Conservation (phyloP, 164 flowering plant species). For the Amborella trichopoda region DNA sequence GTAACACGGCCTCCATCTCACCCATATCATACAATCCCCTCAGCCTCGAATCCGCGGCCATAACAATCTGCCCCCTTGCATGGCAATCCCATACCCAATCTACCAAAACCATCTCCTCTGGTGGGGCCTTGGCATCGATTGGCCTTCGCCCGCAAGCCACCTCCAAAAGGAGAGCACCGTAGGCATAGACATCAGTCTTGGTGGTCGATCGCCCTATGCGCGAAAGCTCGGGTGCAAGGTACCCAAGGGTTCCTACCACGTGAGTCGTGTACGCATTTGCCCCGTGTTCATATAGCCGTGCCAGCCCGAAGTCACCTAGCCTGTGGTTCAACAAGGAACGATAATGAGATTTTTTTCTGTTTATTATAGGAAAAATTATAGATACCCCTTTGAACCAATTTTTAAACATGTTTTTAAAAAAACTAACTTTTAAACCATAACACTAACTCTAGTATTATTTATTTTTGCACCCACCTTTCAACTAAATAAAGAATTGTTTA, state of each 20-base stretch:
- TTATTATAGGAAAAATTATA: no score
- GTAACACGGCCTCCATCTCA: slow-evolving; percentile 4
- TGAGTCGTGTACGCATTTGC: slow-evolving; percentile 5
- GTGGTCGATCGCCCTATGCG: slow-evolving; percentile 1
- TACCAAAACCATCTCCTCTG: not conserved
- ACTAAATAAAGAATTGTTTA: no score
- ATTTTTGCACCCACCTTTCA: no score
- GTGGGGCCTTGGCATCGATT: not conserved
- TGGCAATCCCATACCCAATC: slow-evolving; percentile 1
- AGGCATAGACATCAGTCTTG: slow-evolving; percentile 5
- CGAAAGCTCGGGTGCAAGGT: slow-evolving; percentile 6
- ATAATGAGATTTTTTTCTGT: no score
- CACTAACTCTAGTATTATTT: no score
- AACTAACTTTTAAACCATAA: no score
- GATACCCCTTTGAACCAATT: no score
- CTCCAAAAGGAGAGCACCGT: slow-evolving; percentile 6
- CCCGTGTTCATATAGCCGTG: slow-evolving; percentile 7
- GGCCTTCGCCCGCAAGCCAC: slow-evolving; percentile 4
- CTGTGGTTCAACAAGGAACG: slow-evolving; percentile 4
- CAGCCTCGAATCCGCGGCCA: slow-evolving; percentile 1
- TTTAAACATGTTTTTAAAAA: no score
- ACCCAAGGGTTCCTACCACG: slow-evolving; percentile 8
- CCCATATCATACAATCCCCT: not conserved
- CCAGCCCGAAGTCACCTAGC: slow-evolving; percentile 10
- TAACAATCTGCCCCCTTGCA: slow-evolving; percentile 1